Percentiles rank a stretch among this genome's conserved stretches.
These are phyloP conservation scores for Fusarium paranaense DNA, from an alignment of 2,329 filamentous ascomycete species.

Conservation along the genomic window DNA sequence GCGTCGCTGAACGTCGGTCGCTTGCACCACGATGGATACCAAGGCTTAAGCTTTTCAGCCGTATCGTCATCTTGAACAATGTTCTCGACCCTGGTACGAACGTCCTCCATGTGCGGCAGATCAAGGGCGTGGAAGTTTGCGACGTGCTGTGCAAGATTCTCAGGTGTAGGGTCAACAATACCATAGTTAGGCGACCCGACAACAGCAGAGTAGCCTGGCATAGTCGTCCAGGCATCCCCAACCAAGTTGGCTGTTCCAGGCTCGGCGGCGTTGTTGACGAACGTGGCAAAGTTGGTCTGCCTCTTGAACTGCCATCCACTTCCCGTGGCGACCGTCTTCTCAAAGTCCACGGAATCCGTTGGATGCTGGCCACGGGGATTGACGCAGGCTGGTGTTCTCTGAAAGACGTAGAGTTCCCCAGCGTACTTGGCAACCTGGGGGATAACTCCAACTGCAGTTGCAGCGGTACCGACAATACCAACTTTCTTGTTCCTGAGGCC, in stretches of 20 bases:
- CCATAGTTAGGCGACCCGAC: neutral
- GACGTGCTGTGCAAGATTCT: neutral
- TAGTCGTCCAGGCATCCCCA: neutral
- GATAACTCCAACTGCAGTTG: neutral
- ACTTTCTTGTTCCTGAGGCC: neutral
- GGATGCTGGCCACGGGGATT: conserved; percentile 2
- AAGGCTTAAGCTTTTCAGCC: neutral
- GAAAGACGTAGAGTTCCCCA: conserved; percentile 10
- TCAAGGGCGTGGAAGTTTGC: neutral
- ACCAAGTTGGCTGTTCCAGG: neutral
- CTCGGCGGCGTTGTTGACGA: neutral
- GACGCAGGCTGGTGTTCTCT: conserved; percentile 9
- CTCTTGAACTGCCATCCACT: conserved; percentile 3
- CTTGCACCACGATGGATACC: conserved; percentile 73
- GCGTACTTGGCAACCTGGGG: conserved; percentile 7
- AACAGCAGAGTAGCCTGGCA: neutral
- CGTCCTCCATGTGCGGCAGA: neutral
- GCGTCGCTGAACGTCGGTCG: conserved; percentile 70
- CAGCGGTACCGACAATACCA: conserved; percentile 1
- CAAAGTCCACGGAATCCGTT: neutral
- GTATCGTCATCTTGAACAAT: conserved; percentile 2
- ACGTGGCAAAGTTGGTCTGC: conserved; percentile 1
- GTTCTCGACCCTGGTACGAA: neutral
- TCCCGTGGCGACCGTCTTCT: neutral
- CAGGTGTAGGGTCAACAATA: neutral